Conservation (phyloP, 176 grass and related monocot species). For the Oryza longistaminata region DNA sequence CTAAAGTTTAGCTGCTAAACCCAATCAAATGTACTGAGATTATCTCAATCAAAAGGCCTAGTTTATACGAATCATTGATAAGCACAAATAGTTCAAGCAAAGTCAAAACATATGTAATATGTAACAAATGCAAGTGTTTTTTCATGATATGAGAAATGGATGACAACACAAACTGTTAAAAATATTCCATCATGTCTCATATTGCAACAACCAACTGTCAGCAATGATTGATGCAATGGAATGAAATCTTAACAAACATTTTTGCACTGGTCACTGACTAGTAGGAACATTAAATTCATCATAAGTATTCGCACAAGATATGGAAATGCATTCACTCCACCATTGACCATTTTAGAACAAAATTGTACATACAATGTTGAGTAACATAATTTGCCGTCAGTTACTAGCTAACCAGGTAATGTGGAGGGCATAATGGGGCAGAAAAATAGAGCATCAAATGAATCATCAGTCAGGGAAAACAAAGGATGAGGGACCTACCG, state of each 20-base stretch:
- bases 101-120: conserved; percentile 10
- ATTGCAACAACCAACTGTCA: not conserved
- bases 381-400: conserved; percentile 2
- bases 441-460: conserved; percentile 7
- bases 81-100: not conserved
- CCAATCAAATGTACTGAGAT: conserved; percentile 24
- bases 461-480: not conserved
- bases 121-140: not conserved
- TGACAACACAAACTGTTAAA: not conserved
- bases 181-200: not conserved
- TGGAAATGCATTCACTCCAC: not conserved
- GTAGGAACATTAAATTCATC: not conserved
- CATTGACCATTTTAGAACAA: not conserved
- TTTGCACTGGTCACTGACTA: not conserved
- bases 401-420: not conserved
- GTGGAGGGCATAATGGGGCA: not conserved
- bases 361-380: not conserved
- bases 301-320: not conserved
- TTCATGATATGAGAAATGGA: conserved; percentile 3
- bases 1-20: too few species aligned
- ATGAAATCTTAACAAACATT: conserved; percentile 8
- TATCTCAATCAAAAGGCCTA: conserved; percentile 10
- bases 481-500: conserved; percentile 47
- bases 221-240: not conserved
- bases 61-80: conserved; percentile 3